A percentile compares a stretch with the other conserved stretches of the same genome.
Evolutionary conservation across 352 stramenopile genomes (phyloP).

Genomic region (Aphanomyces stellatus): DNA sequence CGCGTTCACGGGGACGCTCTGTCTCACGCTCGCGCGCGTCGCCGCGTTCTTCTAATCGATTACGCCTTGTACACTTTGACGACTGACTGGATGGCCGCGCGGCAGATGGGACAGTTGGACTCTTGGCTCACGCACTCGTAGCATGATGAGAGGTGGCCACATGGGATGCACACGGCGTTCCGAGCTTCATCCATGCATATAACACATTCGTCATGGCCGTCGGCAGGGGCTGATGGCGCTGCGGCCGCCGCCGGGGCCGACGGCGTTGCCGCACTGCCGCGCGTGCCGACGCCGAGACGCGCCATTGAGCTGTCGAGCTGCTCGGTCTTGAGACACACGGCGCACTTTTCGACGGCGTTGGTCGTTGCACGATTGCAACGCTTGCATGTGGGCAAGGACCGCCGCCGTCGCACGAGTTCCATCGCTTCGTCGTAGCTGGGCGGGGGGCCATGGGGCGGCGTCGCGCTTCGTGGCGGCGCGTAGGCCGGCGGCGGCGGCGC

Average conservation of each 20-base stretch:
- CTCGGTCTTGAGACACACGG: neutral
- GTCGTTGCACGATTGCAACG: neutral
- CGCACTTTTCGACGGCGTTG: neutral
- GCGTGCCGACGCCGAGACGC: neutral
- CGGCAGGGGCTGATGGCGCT: neutral
- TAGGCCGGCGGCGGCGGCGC: no score
- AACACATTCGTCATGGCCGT: conserved; percentile 28
- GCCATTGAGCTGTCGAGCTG: neutral
- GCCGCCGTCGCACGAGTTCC: neutral
- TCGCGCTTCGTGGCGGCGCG: neutral
- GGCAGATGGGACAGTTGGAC: conserved; percentile 40
- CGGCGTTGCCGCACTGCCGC: neutral
- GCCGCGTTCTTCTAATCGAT: conserved; percentile 7
- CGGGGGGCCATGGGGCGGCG: neutral
- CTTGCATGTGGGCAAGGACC: neutral
- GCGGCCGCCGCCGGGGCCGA: no score
- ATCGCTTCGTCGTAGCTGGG: neutral
- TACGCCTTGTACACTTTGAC: conserved; percentile 41
- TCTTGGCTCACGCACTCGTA: conserved; percentile 29
- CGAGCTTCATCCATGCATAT: conserved; percentile 39
- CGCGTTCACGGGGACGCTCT: conserved; percentile 81
- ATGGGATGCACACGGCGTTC: conserved; percentile 45
- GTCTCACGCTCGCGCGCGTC: conserved; percentile 24
- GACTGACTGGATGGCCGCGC: conserved; percentile 30
- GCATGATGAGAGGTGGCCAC: conserved; percentile 44